Evolutionary conservation across 2,329 filamentous ascomycete species (phyloP).

Genomic region (Fonsecaea pugnacius): DNA sequence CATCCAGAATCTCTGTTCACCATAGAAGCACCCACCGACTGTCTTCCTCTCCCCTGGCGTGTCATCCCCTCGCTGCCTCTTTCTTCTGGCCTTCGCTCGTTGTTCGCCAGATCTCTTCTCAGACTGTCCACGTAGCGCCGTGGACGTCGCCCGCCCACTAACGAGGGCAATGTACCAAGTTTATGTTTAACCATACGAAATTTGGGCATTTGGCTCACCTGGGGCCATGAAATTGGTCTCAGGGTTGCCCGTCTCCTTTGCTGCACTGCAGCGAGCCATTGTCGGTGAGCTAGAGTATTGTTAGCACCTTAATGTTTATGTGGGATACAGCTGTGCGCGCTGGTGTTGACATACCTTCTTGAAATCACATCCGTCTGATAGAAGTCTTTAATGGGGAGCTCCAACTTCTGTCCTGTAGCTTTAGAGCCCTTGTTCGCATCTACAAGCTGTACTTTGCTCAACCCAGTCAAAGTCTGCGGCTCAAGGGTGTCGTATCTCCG

Average conservation of each 20-base stretch:
- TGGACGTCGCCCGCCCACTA: background rate
- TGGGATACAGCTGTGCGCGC: conserved; percentile 15
- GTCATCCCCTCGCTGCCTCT: background rate
- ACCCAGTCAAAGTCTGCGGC: conserved; percentile 69
- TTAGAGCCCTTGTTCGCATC: conserved; percentile 93
- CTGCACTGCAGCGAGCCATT: conserved; percentile 95
- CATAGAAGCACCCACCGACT: background rate
- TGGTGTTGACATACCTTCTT: conserved; percentile 70
- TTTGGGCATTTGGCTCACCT: conserved; percentile 52
- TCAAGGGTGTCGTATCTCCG: conserved; percentile 91
- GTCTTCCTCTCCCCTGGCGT: background rate
- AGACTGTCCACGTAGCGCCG: background rate
- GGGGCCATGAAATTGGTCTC: conserved; percentile 79
- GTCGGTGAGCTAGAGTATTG: conserved; percentile 76
- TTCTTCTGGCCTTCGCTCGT: background rate
- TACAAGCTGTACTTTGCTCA: conserved; percentile 93
- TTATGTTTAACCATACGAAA: conserved; percentile 17
- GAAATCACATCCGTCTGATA: conserved; percentile 98
- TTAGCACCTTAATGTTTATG: conserved; percentile 12
- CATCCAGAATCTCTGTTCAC: background rate
- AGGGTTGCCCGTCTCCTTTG: conserved; percentile 80
- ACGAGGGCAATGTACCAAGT: background rate
- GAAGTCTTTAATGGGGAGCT: conserved; percentile 90
- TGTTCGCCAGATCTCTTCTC: background rate
- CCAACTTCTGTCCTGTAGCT: conserved; percentile 72